phyloP scores from a whole-genome alignment of 2,329 filamentous ascomycete species.

The Botrytis elliptica region DNA sequence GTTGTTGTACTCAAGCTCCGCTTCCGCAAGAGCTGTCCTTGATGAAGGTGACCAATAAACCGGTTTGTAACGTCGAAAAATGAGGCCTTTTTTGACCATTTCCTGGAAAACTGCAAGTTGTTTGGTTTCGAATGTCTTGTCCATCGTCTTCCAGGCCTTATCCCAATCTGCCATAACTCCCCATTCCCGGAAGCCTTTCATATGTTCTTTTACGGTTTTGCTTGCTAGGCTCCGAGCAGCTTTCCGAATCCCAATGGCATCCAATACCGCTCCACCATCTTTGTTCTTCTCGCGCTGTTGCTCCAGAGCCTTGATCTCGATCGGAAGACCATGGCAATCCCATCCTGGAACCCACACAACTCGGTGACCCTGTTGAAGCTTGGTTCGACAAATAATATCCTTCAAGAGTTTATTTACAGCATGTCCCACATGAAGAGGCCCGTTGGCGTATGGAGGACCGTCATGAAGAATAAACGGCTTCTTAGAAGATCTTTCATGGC shows the following conservation, averaged over 20 bases:
- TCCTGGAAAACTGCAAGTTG: slow-evolving; percentile 74
- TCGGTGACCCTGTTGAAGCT: slow-evolving; percentile 71
- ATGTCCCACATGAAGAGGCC: slow-evolving; percentile 86
- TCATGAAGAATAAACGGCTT: slow-evolving; percentile 81
- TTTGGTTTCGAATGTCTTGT: slow-evolving; percentile 68
- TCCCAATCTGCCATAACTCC: slow-evolving; percentile 82
- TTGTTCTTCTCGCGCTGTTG: slow-evolving; percentile 31
- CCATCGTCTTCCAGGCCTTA: slow-evolving; percentile 75
- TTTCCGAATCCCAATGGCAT: slow-evolving; percentile 59
- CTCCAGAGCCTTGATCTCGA: slow-evolving; percentile 86
- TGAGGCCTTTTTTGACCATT: slow-evolving; percentile 70
- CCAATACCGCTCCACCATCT: slow-evolving; percentile 42
- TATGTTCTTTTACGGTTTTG: slow-evolving; percentile 69
- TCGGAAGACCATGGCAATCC: slow-evolving; percentile 97
- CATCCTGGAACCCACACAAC: slow-evolving; percentile 88
- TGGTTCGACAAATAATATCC: slow-evolving; percentile 82
- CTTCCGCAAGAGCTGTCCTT: slow-evolving; percentile 75
- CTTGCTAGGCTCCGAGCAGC: slow-evolving; percentile 65
- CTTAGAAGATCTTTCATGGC: slow-evolving; percentile 33
- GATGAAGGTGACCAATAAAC: slow-evolving; percentile 87
- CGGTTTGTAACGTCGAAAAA: slow-evolving; percentile 77
- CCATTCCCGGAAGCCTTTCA: slow-evolving; percentile 69
- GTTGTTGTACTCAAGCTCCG: slow-evolving; percentile 81
- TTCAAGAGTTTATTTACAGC: slow-evolving; percentile 96
- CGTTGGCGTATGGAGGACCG: slow-evolving; percentile 96